These are phyloP conservation scores for Acmispon strigosus DNA, from an alignment of 306 rosid species.

Conservation along the genomic window DNA sequence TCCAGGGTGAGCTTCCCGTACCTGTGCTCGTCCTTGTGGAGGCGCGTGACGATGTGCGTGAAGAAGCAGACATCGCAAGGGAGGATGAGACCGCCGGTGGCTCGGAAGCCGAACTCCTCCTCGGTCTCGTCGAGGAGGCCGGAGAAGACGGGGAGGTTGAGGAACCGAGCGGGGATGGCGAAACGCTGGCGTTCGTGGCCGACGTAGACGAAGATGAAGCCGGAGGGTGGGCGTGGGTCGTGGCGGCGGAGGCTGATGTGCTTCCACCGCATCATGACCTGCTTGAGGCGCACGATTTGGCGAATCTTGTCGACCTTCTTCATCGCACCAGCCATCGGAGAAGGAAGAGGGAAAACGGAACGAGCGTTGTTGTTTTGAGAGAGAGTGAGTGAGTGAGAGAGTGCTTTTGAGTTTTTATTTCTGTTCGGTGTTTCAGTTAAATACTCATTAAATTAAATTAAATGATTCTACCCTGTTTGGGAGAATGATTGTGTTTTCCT, in stretches of 20 bases:
- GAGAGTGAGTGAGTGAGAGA: neutral
- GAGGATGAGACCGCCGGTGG: constrained; percentile 29
- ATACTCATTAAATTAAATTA: neutral
- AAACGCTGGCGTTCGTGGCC: constrained; percentile 37
- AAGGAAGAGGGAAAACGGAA: neutral
- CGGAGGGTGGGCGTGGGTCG: constrained; percentile 19
- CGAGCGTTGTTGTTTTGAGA: neutral
- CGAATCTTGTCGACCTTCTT: constrained; percentile 41
- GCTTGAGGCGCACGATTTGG: constrained; percentile 37
- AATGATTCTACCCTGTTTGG: too few relatives aligned
- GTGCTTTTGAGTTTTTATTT: too few relatives aligned
- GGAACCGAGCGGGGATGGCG: constrained; percentile 41
- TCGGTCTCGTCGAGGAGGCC: constrained; percentile 31
- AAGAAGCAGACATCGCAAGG: constrained; percentile 26
- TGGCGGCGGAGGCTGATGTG: constrained; percentile 7
- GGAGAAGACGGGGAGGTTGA: constrained; percentile 37
- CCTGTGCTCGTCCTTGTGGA: constrained; percentile 19
- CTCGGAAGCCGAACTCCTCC: constrained; percentile 41
- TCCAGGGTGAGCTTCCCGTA: constrained; percentile 13
- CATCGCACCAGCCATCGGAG: constrained; percentile 31
- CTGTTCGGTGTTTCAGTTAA: neutral
- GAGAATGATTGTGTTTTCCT: too few relatives aligned
- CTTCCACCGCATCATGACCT: constrained; percentile 20
- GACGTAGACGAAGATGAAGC: constrained; percentile 37
- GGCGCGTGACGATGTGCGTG: neutral